Evolutionary conservation across 2,329 filamentous ascomycete genomes (phyloP), one percentile per base, ranked within the genome.

Genomic region (Aspergillus spinulosporus): DNA sequence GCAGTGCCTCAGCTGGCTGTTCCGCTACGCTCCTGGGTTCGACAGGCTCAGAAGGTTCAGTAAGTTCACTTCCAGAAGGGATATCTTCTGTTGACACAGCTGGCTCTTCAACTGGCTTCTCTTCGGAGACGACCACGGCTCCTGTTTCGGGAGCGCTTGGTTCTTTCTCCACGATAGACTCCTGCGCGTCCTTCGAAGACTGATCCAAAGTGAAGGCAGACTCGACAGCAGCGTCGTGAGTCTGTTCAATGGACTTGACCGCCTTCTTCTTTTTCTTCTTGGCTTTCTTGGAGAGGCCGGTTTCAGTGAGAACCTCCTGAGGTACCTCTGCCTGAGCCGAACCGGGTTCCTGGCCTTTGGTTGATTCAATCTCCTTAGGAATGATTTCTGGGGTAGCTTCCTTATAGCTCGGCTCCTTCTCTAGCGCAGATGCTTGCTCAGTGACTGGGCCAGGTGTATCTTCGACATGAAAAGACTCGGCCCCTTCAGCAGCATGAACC

Each of bases 191-290:
- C 29, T 51, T 28, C 5, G 42, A 47, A 8, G 34, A 36, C 40
- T 51, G 45, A 8, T 14, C 29, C 15, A 47, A 46, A 28, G 32
- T 7, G 21, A n/a, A 14, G 5, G n/a, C 42, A 53, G 49, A 5
- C 7, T 59, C 54, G 11, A 15, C 37, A 11, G 37, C n/a, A 34
- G 31, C 14, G 2, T 43, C 52, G 29, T 46, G 44, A 8, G 12
- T 5, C 11, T 54, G 42, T n/a, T 56, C 43, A 21, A 47, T 7
- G 2, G 31, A 32, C 52, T 59, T 59, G 49, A 48, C 59, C 45
- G 59, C 61, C 43, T 62, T 66, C 42, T 60, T 61, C 51, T 64
- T 66, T 50, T 69, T 68, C 49, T 67, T 68, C 59, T 70, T 71
- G 4, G 62, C 50, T 44, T 66, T 67, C 52, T 64, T 66, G 1